Conservation (phyloP, 1,284 basidiomycete genomes). For the Moesziomyces aphidis region DNA sequence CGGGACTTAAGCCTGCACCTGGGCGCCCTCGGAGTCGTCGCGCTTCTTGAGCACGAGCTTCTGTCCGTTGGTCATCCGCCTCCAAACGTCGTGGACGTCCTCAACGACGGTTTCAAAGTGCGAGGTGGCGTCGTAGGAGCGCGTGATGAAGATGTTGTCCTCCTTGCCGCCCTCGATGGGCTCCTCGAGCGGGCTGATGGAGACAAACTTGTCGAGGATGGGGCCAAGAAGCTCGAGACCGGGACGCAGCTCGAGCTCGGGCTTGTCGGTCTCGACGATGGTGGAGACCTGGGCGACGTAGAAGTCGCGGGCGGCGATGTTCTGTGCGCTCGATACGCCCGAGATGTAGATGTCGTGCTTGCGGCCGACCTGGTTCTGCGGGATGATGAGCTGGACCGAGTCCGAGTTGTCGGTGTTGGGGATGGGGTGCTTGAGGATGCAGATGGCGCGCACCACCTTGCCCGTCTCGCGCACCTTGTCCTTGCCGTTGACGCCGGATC, state of each 20-base stretch:
- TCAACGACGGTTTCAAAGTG: slow-evolving; percentile 89
- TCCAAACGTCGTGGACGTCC: slow-evolving; percentile 66
- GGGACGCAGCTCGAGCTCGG: slow-evolving; percentile 90
- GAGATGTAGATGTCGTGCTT: slow-evolving; percentile 99
- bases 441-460: slow-evolving; percentile 96
- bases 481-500: slow-evolving; percentile 75
- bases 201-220: slow-evolving; percentile 97
- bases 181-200: slow-evolving; percentile 87
- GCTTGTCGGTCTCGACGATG: slow-evolving; percentile 93
- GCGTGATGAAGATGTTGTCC: slow-evolving; percentile 95
- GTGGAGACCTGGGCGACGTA: slow-evolving; percentile 98
- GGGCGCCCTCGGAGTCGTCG: slow-evolving; percentile 62
- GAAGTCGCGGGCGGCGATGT: slow-evolving; percentile 93
- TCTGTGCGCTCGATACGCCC: slow-evolving; percentile 95
- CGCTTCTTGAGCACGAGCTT: slow-evolving; percentile 66
- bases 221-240: slow-evolving; percentile 92
- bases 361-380: slow-evolving; percentile 95
- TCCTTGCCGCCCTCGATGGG: slow-evolving; percentile 83
- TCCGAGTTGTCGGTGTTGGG: slow-evolving; percentile 96
- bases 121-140: slow-evolving; percentile 96
- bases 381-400: slow-evolving; percentile 93
- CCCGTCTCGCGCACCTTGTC: slow-evolving; percentile 84
- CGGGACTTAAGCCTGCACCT: slow-evolving; percentile 56
- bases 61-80: slow-evolving; percentile 62
- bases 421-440: slow-evolving; percentile 97